Conservation (phyloP, 2,329 filamentous ascomycete species). For the Ophiosphaerella herpotricha region DNA sequence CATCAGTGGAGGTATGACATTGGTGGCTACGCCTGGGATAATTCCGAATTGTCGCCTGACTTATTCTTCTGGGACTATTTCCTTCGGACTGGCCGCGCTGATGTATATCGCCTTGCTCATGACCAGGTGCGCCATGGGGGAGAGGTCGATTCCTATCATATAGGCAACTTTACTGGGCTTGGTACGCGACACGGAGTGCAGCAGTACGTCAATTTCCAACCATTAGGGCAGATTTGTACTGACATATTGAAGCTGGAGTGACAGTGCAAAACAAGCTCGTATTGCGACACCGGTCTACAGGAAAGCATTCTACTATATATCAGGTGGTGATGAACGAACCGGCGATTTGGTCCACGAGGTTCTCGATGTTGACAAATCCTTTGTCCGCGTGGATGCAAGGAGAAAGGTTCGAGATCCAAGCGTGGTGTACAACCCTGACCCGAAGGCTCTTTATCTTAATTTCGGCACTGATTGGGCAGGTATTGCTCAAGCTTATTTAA, state of each 20-base stretch:
- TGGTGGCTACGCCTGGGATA: constrained; percentile 69
- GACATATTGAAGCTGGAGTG: constrained; percentile 48
- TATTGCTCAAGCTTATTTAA: constrained; percentile 61
- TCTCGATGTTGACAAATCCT: constrained; percentile 60
- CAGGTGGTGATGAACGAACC: constrained; percentile 60
- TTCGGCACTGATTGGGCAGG: constrained; percentile 65
- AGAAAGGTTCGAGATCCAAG: constrained; percentile 63
- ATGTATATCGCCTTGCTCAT: constrained; percentile 64
- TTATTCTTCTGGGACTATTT: constrained; percentile 68
- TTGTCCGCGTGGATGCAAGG: constrained; percentile 59
- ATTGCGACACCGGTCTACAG: constrained; percentile 64
- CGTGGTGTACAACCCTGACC: constrained; percentile 52
- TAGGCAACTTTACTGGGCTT: constrained; percentile 62
- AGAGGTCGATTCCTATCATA: constrained; percentile 67
- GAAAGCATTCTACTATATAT: constrained; percentile 62
- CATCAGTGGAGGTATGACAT: constrained; percentile 67
- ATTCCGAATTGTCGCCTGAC: constrained; percentile 66
- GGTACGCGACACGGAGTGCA: constrained; percentile 67
- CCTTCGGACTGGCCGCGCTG: constrained; percentile 61
- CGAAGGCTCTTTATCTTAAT: constrained; percentile 53
- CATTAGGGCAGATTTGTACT: neutral
- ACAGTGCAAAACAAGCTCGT: constrained; percentile 66
- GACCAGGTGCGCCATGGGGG: constrained; percentile 62
- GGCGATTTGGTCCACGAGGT: constrained; percentile 60
- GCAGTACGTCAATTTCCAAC: constrained; percentile 43